phyloP scores from a whole-genome alignment of 2,329 filamentous ascomycete species.

The Aspergillus ibericus region DNA sequence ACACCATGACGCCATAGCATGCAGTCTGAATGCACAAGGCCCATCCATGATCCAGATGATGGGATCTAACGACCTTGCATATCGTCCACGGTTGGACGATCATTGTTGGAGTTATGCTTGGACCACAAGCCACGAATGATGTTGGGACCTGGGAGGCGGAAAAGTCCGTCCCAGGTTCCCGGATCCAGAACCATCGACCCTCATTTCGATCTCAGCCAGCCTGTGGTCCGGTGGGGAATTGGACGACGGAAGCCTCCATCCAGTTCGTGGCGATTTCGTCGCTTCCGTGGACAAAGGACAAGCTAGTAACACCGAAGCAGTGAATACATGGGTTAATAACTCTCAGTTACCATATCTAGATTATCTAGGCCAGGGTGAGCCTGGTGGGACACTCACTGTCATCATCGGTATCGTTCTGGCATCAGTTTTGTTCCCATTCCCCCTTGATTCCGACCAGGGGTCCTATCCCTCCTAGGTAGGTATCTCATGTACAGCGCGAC shows the following conservation, averaged over 20 bases:
- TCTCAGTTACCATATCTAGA: background rate
- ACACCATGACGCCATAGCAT: background rate
- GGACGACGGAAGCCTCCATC: background rate
- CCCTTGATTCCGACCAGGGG: background rate
- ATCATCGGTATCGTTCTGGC: background rate
- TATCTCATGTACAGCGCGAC: background rate
- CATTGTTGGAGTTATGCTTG: background rate
- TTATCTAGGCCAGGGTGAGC: background rate
- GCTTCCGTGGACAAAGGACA: background rate
- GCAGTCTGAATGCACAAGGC: background rate
- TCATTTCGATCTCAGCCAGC: slow-evolving; percentile 2
- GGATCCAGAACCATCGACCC: slow-evolving; percentile 5
- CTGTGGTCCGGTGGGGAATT: background rate
- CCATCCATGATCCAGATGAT: background rate
- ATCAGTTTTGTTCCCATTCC: background rate
- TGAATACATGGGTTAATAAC: background rate
- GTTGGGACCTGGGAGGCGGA: background rate
- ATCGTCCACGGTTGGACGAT: background rate
- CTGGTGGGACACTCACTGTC: background rate
- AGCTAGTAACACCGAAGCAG: background rate
- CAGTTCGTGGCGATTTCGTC: background rate
- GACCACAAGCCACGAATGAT: background rate
- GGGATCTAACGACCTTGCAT: background rate
- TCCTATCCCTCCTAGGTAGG: too few species aligned
- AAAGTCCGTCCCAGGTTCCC: background rate